phyloP scores from a whole-genome alignment of 2,329 filamentous ascomycete genomes.

The Colletotrichum melonis region DNA sequence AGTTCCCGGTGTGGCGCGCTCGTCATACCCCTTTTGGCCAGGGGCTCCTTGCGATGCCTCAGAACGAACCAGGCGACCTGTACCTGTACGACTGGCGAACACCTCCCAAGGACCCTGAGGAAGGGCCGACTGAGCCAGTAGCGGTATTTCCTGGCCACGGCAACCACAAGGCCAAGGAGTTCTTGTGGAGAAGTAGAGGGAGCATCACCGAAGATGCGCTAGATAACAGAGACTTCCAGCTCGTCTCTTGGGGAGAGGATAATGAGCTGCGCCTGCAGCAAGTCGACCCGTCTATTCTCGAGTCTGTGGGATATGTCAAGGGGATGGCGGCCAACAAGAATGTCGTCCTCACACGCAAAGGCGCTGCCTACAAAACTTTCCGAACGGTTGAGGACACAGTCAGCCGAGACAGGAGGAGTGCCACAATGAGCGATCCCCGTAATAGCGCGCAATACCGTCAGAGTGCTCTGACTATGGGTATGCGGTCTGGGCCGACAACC shows the following conservation, averaged over 20 bases:
- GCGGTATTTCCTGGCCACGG: conserved; percentile 71
- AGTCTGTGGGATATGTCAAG: conserved; percentile 78
- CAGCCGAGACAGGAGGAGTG: conserved; percentile 67
- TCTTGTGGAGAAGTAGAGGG: conserved; percentile 87
- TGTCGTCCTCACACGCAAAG: conserved; percentile 81
- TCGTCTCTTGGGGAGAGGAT: conserved; percentile 93
- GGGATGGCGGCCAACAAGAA: conserved; percentile 73
- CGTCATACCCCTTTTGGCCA: conserved; percentile 91
- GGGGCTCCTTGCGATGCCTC: conserved; percentile 90
- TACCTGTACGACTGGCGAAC: conserved; percentile 82
- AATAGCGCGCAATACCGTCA: conserved; percentile 55
- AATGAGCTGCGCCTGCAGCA: conserved; percentile 83
- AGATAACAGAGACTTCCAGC: conserved; percentile 89
- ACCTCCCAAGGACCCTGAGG: conserved; percentile 55
- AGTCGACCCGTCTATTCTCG: conserved; percentile 72
- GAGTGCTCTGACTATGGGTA: conserved; percentile 55
- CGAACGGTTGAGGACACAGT: conserved; percentile 74
- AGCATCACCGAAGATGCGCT: conserved; percentile 72
- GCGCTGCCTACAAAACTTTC: conserved; percentile 87
- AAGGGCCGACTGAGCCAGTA: conserved; percentile 60
- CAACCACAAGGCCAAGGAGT: conserved; percentile 84
- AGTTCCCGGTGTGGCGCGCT: conserved; percentile 91
- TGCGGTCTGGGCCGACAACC: conserved; percentile 56
- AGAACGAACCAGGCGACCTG: conserved; percentile 85
- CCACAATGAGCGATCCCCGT: conserved; percentile 72